These are phyloP conservation scores for Talaromyces sp. DNA, from an alignment of 2,329 filamentous ascomycete genomes.

Conservation along the genomic window DNA sequence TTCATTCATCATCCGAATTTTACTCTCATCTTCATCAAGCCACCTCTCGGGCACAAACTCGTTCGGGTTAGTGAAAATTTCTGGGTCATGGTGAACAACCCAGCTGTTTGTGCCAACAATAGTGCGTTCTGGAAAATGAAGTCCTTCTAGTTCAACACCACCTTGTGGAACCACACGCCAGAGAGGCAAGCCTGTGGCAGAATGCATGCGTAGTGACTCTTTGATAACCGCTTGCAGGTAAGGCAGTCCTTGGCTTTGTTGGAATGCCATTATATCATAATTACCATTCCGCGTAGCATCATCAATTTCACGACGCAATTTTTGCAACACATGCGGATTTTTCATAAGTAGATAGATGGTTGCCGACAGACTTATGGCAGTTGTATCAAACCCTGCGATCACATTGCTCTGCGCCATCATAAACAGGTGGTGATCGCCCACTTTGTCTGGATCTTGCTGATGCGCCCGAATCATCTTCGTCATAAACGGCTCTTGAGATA, in stretches of 20 bases:
- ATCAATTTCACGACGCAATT: conserved; percentile 19
- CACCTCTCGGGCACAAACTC: conserved; percentile 24
- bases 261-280: conserved; percentile 8
- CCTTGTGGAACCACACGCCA: conserved; percentile 13
- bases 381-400: conserved; percentile 24
- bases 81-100: conserved; percentile 10
- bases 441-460: conserved; percentile 36
- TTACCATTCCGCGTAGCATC: conserved; percentile 11
- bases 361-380: conserved; percentile 23
- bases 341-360: conserved; percentile 21
- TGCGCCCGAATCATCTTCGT: conserved; percentile 39
- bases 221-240: conserved; percentile 12
- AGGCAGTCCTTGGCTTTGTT: conserved; percentile 7
- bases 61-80: conserved; percentile 20
- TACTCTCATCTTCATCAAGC: conserved; percentile 18
- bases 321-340: conserved; percentile 13
- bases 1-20: conserved; percentile 13
- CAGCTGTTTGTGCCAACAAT: conserved; percentile 31
- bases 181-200: conserved; percentile 11
- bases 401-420: conserved; percentile 33
- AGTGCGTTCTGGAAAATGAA: conserved; percentile 28
- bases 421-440: conserved; percentile 35
- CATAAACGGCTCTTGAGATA: conserved; percentile 32
- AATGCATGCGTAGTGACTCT: conserved; percentile 13
- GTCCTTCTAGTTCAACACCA: conserved; percentile 2